These are phyloP conservation scores for Citrullus amarus DNA, from an alignment of 306 rosid genomes.

Conservation along the genomic window DNA sequence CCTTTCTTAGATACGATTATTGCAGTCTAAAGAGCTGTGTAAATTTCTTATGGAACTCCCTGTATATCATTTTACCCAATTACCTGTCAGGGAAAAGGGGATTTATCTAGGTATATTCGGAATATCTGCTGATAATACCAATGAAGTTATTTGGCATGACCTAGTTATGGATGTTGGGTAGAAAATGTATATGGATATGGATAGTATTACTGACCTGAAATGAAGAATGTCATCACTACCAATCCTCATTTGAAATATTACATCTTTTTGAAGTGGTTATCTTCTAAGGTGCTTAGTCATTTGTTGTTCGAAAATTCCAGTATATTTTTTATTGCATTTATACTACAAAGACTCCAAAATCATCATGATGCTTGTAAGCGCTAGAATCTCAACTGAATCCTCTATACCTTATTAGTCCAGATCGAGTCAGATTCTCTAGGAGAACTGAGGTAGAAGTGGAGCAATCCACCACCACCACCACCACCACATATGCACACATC, in stretches of 20 bases:
- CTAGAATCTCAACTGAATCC: neutral
- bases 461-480: neutral
- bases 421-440: neutral
- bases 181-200: neutral
- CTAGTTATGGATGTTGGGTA: neutral
- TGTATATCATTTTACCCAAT: neutral
- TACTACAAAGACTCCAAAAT: neutral
- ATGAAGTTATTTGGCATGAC: neutral
- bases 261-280: neutral
- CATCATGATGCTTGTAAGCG: neutral
- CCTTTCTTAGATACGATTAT: neutral
- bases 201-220: neutral
- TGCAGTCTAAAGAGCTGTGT: neutral
- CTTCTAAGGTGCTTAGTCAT: neutral
- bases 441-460: neutral
- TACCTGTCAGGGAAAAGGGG: neutral
- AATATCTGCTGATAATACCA: neutral
- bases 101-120: neutral
- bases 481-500: neutral
- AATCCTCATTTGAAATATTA: neutral
- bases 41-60: neutral
- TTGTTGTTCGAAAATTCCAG: neutral
- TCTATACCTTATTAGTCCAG: neutral
- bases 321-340: neutral
- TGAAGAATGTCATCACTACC: neutral